Percentiles rank a stretch among this genome's conserved stretches.
These are phyloP conservation scores for Tolypocladium tundrense DNA, from an alignment of 2,329 filamentous ascomycete genomes.

Conservation along the genomic window DNA sequence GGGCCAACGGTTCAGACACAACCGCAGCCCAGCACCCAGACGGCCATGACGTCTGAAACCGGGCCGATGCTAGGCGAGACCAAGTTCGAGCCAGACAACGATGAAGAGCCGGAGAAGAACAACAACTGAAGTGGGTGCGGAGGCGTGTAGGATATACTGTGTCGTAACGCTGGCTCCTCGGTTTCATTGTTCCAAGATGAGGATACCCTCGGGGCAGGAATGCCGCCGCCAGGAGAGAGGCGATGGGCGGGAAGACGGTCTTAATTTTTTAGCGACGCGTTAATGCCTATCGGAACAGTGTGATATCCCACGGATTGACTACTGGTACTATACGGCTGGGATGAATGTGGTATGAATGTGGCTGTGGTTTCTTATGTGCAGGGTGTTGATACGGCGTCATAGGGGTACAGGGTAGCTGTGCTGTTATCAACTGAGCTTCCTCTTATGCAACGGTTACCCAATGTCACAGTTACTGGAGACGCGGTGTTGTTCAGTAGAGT, in stretches of 20 bases:
- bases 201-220: background rate
- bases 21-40: slow-evolving; percentile 44
- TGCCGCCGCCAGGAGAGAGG: background rate
- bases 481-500: background rate
- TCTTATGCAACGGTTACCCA: background rate
- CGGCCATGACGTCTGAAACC: slow-evolving; percentile 45
- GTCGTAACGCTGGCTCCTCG: background rate
- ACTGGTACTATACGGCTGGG: background rate
- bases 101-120: slow-evolving; percentile 23
- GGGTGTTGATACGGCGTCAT: background rate
- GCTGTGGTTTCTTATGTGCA: background rate
- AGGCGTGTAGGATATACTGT: background rate
- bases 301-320: background rate
- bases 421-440: no score
- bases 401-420: background rate
- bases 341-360: background rate
- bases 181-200: background rate
- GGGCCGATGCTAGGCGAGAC: slow-evolving; percentile 56
- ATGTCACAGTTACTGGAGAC: background rate
- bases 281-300: background rate
- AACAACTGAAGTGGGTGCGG: slow-evolving; percentile 11
- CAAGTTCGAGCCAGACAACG: slow-evolving; percentile 57
- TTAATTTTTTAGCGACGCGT: background rate
- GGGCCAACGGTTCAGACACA: slow-evolving; percentile 49
- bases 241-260: background rate